Percentiles rank a stretch among this genome's conserved stretches.
Evolutionary conservation across 2,329 filamentous ascomycete species (phyloP).

Genomic region (Ceratocystis ficicola): DNA sequence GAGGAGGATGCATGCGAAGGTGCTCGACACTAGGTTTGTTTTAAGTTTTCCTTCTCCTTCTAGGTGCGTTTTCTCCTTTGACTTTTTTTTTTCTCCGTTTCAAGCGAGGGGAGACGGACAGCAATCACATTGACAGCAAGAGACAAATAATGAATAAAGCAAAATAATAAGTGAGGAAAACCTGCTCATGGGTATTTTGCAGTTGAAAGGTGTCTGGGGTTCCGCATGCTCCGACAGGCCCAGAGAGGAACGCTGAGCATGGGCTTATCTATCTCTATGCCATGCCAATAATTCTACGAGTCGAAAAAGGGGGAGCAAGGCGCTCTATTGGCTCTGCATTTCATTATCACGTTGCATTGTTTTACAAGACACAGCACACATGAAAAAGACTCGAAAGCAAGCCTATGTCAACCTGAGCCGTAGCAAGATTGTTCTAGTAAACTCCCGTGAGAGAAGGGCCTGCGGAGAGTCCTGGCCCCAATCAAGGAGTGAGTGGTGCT

Average conservation of each 20-base stretch:
- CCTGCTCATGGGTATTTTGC: background rate
- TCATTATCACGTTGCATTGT: too few species aligned
- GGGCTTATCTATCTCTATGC: background rate
- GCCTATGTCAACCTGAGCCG: too few species aligned
- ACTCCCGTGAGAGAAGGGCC: too few species aligned
- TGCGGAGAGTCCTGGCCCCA: too few species aligned
- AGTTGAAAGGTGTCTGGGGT: background rate
- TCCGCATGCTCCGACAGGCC: background rate
- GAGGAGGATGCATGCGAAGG: background rate
- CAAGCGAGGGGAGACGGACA: background rate
- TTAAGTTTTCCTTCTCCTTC: conserved; percentile 1
- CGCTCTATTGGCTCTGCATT: too few species aligned
- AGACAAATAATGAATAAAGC: background rate
- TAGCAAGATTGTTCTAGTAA: too few species aligned
- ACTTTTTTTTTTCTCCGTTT: background rate
- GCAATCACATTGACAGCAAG: background rate
- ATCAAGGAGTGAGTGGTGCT: too few species aligned
- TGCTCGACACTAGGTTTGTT: background rate
- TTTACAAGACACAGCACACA: too few species aligned
- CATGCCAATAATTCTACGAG: background rate
- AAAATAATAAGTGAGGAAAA: background rate
- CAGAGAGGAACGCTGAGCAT: background rate
- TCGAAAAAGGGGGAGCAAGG: background rate
- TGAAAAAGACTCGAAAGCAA: too few species aligned
- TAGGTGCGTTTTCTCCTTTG: background rate